These are phyloP conservation scores for Lentinula boryana DNA, from an alignment of 768 basidiomycete species.

Conservation along the genomic window DNA sequence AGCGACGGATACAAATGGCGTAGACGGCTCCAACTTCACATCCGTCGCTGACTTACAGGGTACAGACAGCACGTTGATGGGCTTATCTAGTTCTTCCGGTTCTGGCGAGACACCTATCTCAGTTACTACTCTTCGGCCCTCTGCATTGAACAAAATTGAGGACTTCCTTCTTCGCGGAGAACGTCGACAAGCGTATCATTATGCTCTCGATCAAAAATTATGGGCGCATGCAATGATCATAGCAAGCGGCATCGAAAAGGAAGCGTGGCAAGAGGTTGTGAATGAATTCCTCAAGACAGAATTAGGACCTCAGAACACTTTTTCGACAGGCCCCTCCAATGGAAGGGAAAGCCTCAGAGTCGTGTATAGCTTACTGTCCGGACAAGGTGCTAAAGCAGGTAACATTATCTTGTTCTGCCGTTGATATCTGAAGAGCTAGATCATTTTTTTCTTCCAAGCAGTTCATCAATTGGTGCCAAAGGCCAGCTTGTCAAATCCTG, in stretches of 20 bases:
- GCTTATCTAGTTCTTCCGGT: conserved; percentile 11
- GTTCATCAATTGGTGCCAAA: conserved; percentile 72
- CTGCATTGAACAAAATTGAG: conserved; percentile 72
- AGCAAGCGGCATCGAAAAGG: conserved; percentile 87
- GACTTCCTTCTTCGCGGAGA: conserved; percentile 78
- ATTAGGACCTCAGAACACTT: conserved; percentile 33
- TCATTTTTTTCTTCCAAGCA: conserved; percentile 18
- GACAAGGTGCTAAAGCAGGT: conserved; percentile 77
- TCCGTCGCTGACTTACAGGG: conserved; percentile 25
- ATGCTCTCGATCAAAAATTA: conserved; percentile 80
- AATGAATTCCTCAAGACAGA: conserved; percentile 80
- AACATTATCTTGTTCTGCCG: conserved; percentile 17
- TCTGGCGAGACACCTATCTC: conserved; percentile 49
- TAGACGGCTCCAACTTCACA: conserved; percentile 22
- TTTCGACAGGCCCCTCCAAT: conserved; percentile 23
- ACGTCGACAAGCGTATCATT: conserved; percentile 79
- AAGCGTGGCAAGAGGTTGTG: conserved; percentile 89
- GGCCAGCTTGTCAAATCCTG: conserved; percentile 39
- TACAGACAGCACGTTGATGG: conserved; percentile 10
- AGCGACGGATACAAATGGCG: conserved; percentile 19
- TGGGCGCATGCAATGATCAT: conserved; percentile 98
- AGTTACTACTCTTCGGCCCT: conserved; percentile 51
- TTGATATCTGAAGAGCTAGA: conserved; percentile 6
- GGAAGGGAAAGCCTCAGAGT: conserved; percentile 72
- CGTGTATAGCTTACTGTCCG: conserved; percentile 79